These are phyloP conservation scores for Nitzschia inconspicua DNA, from an alignment of 108 stramenopile species.

Conservation along the genomic window DNA sequence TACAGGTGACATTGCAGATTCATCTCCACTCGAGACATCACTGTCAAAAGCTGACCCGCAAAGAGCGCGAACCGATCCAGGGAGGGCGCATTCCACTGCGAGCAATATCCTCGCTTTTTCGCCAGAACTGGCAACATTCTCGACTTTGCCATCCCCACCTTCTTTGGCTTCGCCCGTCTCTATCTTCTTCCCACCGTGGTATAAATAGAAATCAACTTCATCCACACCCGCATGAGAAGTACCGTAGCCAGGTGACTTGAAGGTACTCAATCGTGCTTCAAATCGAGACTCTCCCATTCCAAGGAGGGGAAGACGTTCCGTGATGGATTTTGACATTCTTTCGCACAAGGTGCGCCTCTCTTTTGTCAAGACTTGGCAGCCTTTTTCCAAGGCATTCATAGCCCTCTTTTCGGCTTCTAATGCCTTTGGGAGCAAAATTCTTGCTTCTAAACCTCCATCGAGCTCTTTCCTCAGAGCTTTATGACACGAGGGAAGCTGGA, in stretches of 20 bases:
- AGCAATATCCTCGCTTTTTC: slow-evolving; percentile 77
- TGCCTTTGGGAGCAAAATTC: slow-evolving; percentile 50
- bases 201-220: slow-evolving; percentile 51
- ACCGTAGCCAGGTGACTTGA: slow-evolving; percentile 7
- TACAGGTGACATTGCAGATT: slow-evolving; percentile 26
- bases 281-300: slow-evolving; percentile 68
- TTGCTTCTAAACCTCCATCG: slow-evolving; percentile 68
- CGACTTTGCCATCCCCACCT: slow-evolving; percentile 64
- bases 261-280: slow-evolving; percentile 32
- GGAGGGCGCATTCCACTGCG: slow-evolving; percentile 73
- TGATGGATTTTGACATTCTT: slow-evolving; percentile 49
- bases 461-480: slow-evolving; percentile 54
- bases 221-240: slow-evolving; percentile 38
- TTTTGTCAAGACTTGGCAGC: slow-evolving; percentile 41
- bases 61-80: slow-evolving; percentile 64
- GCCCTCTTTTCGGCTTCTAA: slow-evolving; percentile 47
- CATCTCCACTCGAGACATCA: background rate
- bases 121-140: slow-evolving; percentile 66
- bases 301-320: slow-evolving; percentile 51
- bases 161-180: slow-evolving; percentile 13
- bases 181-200: slow-evolving; percentile 27
- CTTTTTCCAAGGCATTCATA: slow-evolving; percentile 33
- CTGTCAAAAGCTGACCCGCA: slow-evolving; percentile 10
- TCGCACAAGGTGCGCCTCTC: slow-evolving; percentile 40
- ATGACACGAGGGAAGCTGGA: slow-evolving; percentile 61